Evolutionary conservation across 306 rosid genomes (phyloP), one percentile per base, ranked within the genome.

Genomic region (Hippophae gyantsensis): DNA sequence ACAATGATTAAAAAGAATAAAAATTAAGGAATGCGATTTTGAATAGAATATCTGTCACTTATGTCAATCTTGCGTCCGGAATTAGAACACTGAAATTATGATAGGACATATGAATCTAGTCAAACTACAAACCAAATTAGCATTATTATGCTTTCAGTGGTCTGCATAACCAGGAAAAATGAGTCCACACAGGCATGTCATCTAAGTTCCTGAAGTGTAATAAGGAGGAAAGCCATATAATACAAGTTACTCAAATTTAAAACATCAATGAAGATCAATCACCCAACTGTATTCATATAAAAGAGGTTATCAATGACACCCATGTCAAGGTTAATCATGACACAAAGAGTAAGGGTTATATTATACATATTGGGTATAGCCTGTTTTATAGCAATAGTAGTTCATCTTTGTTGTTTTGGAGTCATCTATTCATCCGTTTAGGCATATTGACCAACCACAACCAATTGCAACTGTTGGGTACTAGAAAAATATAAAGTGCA

Each of bases 251-350:
- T 60, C 43, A 45, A 74, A 55, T 63, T 61, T 67, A 47, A 61
- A 69, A 67, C 63, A 61, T 50, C 60, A 74, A 64, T 49, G 76
- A 61, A 72, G 64, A 72, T 56, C 64, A 44, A n/a, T 7, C 7
- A n/a, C 45, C 6, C 44, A 56, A 3, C 32, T 38, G 41, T 13
- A 23, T 12, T 6, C 23, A 49, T 49, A 49, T 13, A 49, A 49
- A 12, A 46, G 14, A 49, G 53, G 53, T 12, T 49, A 3, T 11
- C 7, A 49, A 49, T 49, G 13, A 49, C 53, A 49, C 13, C 13
- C 13, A 3, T 49, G 14, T 12, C 53, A 49, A 49, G 53, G 52
- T 2, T 2, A 49, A 49, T 10, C 14, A 49, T 49, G 53, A 13
- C 12, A 49, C 23, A 49, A 7, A 10, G 14, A 12, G 53, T 13